Base-by-base conservation (phyloP, 1,284 basidiomycete species). In the Pyrrhoderma lamaoense region DNA sequence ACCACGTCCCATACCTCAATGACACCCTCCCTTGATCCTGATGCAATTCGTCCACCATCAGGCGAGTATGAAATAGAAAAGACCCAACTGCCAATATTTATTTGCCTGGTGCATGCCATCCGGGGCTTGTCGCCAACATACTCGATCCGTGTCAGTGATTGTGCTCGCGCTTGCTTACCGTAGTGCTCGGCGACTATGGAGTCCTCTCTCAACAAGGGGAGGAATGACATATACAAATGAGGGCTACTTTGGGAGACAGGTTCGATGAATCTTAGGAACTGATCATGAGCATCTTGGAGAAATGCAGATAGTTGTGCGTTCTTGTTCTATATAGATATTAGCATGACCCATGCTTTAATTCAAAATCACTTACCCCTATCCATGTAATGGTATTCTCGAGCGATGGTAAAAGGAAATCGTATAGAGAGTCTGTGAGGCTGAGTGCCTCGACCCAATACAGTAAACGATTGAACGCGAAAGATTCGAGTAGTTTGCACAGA, bases 161-260 rank as follows among this genome's bases (percentile, higher is more conserved):
- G 11, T 5, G 11, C 27, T n/a, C n/a, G n/a, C n/a, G n/a, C n/a
- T 31, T 31, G 11, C 7, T 11, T 31, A 31, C n/a, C 11, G 19
- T 47, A 47, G 19, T 23, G 34, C 9, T 11, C 18, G 4, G 45
- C 13, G 8, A 47, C 27, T 3, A 18, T 35, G 5, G 45, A 47
- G 25, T 22, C 39, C 56, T 53, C 8, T 16, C 57, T 59, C 21
- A 57, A 43, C 42, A 60, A n/a, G 5, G 38, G 38, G 14, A 40
- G 21, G 16, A 22, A 18, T 40, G 38, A 7, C n/a, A 40, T 40
- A 31, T 46, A 46, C 3, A 46, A 9, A 16, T 46, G 45, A 16
- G 45, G 45, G 8, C 22, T 46, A 18, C 45, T 46, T 8, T 18
- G 13, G 3, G 23, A 27, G 7, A 46, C 34, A 3, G 27, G n/a